Evolutionary conservation across 371 early-diverging fungal genomes (phyloP), one percentile per base, ranked within the genome.

Genomic region (Mortierella sp.): DNA sequence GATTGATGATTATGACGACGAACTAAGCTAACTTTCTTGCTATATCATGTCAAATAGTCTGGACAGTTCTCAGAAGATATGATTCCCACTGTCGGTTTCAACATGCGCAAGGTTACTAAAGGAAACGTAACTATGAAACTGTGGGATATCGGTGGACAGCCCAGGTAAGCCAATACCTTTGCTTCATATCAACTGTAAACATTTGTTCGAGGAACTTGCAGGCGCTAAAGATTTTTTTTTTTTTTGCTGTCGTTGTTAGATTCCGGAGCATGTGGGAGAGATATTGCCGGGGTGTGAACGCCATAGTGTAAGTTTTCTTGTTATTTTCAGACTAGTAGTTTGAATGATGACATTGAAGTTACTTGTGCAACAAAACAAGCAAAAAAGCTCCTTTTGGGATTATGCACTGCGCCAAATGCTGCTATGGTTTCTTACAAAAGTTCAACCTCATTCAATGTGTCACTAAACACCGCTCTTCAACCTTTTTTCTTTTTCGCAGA

Each of bases 121-220:
- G 96, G 95, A 59, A 94, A 91, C 68, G 96, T 97, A 43, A 96
- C 97, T 6, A 97, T 98, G 96, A 98, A 98, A 82, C 85, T 98
- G 69, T 98, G 99, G 98, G 99, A 98, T 88, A 92, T 98, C 83
- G 99, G 99, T 60, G 99, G 99, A 10, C 98, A 98, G 84, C 96
- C 98, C 56, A 88, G 96, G 70, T 96, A 96, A 84, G n/a, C n/a
- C n/a, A n/a, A n/a, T n/a, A n/a, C n/a, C n/a, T n/a, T 13, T 26
- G 22, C 26, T 26, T 7, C 7, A 51, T 26, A 22, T 51, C n/a
- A n/a, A n/a, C n/a, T n/a, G n/a, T n/a, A n/a, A n/a, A n/a, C n/a
- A n/a, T n/a, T n/a, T n/a, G n/a, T n/a, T n/a, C n/a, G n/a, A n/a
- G n/a, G n/a, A n/a, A n/a, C n/a, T n/a, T n/a, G n/a, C n/a, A n/a